These are phyloP conservation scores for Cercophora sp. DNA, from an alignment of 495 filamentous ascomycete species.

Conservation along the genomic window DNA sequence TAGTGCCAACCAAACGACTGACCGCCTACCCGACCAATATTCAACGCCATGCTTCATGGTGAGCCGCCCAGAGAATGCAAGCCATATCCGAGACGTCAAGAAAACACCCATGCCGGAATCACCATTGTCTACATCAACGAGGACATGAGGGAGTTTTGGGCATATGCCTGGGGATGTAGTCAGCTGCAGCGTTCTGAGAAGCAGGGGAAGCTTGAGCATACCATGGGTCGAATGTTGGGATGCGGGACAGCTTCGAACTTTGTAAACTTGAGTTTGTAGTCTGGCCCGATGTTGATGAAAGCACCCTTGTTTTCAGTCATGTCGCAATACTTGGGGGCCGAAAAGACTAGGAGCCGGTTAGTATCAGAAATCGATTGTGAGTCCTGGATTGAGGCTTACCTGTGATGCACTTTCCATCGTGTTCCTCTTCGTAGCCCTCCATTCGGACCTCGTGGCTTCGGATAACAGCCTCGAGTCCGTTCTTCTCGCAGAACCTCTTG, in stretches of 20 bases:
- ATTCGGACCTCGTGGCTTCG: constrained; percentile 96
- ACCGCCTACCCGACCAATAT: background rate
- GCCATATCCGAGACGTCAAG: background rate
- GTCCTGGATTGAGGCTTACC: constrained; percentile 40
- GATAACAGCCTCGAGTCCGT: constrained; percentile 91
- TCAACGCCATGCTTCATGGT: constrained; percentile 16
- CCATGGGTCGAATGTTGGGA: constrained; percentile 92
- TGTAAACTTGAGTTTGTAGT: constrained; percentile 84
- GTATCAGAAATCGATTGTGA: constrained; percentile 5
- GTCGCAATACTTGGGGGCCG: constrained; percentile 96
- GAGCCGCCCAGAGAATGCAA: constrained; percentile 7
- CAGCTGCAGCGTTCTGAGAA: background rate
- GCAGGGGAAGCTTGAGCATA: constrained; percentile 38
- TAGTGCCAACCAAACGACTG: no score
- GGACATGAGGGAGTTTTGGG: constrained; percentile 73
- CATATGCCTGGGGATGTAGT: constrained; percentile 59
- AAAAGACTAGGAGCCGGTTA: constrained; percentile 71
- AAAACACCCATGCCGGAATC: background rate
- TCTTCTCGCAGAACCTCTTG: constrained; percentile 93
- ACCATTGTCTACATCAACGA: constrained; percentile 37
- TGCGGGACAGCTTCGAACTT: constrained; percentile 96
- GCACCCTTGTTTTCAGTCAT: constrained; percentile 96
- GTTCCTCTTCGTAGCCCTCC: constrained; percentile 97
- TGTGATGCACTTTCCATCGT: constrained; percentile 95
- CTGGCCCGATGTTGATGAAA: constrained; percentile 93